Evolutionary conservation across 2,329 filamentous ascomycete species (phyloP).

Genomic region (Ascosphaera acerosa): DNA sequence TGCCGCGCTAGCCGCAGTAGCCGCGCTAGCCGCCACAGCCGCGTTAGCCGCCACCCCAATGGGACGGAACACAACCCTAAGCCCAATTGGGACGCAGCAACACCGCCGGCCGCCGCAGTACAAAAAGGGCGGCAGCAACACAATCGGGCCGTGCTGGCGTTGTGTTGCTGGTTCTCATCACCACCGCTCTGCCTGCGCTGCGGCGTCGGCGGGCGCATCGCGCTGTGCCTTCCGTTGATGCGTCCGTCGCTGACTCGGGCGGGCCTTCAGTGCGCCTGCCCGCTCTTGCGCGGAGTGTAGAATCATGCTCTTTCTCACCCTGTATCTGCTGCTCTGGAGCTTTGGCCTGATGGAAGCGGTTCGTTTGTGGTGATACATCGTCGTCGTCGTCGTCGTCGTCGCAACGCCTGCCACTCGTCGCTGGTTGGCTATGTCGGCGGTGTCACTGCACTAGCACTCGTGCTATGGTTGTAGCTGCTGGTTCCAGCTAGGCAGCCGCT

Average conservation of each 20-base stretch:
- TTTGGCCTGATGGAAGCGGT: slow-evolving; percentile 48
- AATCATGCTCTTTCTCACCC: slow-evolving; percentile 32
- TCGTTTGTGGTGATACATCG: slow-evolving; percentile 57
- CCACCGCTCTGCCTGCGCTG: slow-evolving; percentile 17
- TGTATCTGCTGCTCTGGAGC: slow-evolving; percentile 77
- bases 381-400: slow-evolving; percentile 3
- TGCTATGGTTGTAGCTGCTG: slow-evolving; percentile 3
- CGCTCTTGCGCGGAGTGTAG: slow-evolving; percentile 32
- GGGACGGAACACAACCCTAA: neutral
- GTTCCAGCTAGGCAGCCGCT: neutral
- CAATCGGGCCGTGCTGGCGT: neutral
- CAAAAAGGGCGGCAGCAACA: neutral
- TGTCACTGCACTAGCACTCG: neutral
- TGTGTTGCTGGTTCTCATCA: slow-evolving; percentile 4
- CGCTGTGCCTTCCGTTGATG: slow-evolving; percentile 10
- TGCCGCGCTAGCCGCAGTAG: slow-evolving; percentile 46
- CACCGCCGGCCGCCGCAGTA: neutral
- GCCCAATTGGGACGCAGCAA: neutral
- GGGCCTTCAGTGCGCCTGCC: slow-evolving; percentile 30
- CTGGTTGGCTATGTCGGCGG: neutral
- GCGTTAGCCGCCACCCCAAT: neutral
- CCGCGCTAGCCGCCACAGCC: slow-evolving; percentile 48
- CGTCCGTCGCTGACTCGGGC: slow-evolving; percentile 14
- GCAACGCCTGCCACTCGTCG: neutral
- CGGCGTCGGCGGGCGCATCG: slow-evolving; percentile 15